These are phyloP conservation scores for Parmales sp. DNA, from an alignment of 108 stramenopile species.

Conservation along the genomic window DNA sequence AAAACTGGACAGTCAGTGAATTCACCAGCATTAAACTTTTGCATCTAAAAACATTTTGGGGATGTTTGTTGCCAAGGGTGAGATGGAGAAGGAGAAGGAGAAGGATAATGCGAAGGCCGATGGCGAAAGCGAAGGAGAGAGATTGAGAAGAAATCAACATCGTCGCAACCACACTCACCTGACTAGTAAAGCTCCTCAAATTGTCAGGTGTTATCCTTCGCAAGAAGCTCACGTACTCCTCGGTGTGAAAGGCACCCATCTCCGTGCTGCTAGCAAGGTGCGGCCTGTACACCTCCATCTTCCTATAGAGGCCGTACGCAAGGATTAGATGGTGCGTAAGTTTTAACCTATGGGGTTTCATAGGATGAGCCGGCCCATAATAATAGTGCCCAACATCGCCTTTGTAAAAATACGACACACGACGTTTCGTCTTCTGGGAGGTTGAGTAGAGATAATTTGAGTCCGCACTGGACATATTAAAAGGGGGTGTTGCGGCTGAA, in stretches of 20 bases:
- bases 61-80: no score
- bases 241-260: constrained; percentile 87
- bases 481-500: no score
- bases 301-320: constrained; percentile 84
- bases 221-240: constrained; percentile 93
- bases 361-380: constrained; percentile 99
- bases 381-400: constrained; percentile 89
- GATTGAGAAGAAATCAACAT: no score
- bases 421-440: constrained; percentile 52
- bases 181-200: constrained; percentile 47
- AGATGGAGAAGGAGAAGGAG: no score
- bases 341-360: constrained; percentile 97
- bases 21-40: constrained; percentile 9
- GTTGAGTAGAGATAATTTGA: background rate
- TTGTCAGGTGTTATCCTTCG: constrained; percentile 82
- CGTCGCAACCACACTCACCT: constrained; percentile 75
- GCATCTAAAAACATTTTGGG: no score
- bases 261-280: constrained; percentile 80
- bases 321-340: constrained; percentile 95
- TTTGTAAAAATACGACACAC: constrained; percentile 94
- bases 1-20: constrained; percentile 98
- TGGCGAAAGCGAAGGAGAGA: no score
- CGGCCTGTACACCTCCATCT: constrained; percentile 96
- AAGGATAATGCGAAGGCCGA: no score
- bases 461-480: constrained; percentile 11